Conservation (phyloP, 495 filamentous ascomycete genomes). For the Barbatosphaeria neglecta region DNA sequence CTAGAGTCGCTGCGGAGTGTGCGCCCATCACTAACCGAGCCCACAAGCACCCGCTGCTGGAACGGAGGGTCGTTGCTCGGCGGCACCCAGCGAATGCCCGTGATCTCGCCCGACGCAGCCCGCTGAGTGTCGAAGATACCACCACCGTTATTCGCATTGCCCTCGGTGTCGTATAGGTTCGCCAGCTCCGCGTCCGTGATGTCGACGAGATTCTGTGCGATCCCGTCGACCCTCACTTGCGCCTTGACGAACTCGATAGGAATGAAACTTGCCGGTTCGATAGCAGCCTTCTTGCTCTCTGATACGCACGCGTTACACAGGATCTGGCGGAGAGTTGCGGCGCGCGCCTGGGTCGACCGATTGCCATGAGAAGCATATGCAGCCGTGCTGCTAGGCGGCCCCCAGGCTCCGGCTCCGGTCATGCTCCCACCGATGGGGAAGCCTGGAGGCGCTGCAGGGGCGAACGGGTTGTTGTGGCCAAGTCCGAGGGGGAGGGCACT, state of each 20-base stretch:
- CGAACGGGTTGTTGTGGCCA: background rate
- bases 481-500: background rate
- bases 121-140: slow-evolving; percentile 61
- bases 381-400: slow-evolving; percentile 9
- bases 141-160: slow-evolving; percentile 76
- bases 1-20: background rate
- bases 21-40: slow-evolving; percentile 10
- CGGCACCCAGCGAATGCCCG: slow-evolving; percentile 53
- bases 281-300: slow-evolving; percentile 16
- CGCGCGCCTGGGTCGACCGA: slow-evolving; percentile 23
- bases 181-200: slow-evolving; percentile 63
- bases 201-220: slow-evolving; percentile 40
- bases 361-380: slow-evolving; percentile 17
- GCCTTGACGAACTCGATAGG: slow-evolving; percentile 52
- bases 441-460: background rate
- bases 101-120: slow-evolving; percentile 27
- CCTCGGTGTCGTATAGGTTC: slow-evolving; percentile 86
- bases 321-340: slow-evolving; percentile 35
- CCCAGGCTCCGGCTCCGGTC: slow-evolving; percentile 13
- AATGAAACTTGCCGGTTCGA: slow-evolving; percentile 46
- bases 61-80: slow-evolving; percentile 19
- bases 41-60: slow-evolving; percentile 44
- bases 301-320: slow-evolving; percentile 38
- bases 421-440: slow-evolving; percentile 1
- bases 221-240: slow-evolving; percentile 44